Evolutionary conservation across 129 eudicot species (phyloP), one percentile per base, ranked within the genome.

Genomic region (Ambrosia artemisiifolia): DNA sequence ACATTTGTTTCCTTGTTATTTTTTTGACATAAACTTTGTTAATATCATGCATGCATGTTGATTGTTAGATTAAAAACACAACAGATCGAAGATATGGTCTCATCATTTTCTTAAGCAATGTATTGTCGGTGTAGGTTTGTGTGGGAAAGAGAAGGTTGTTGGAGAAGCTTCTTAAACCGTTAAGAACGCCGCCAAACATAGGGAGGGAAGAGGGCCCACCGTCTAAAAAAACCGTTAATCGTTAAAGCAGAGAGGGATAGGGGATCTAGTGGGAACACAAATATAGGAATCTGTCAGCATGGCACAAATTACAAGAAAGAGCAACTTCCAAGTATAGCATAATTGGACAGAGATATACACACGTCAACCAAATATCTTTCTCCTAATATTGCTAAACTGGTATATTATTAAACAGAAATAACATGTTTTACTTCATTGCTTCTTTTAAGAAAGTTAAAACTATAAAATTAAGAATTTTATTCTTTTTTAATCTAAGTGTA

Each of bases 251-350:
- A 24, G 28, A 24, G 47, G 44, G 12, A 64, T 11, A 66, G 71
- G 62, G 71, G 62, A 55, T 51, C 75, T 34, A 50, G 46, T 18
- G 40, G 40, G 55, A 69, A 69, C 68, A 63, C 6, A 63, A 75
- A 76, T 6, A 69, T 48, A 32, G 34, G 16, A 57, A 50, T 72
- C 32, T 77, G 80, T 78, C 68, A 67, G 84, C 32, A 80, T 75
- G 74, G 70, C 88, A 80, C 84, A 69, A 75, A 82, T 78, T 85
- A 84, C 91, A 73, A 84, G 86, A 78, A 86, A 86, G 82, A 71
- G 63, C 88, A 84, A 46, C 75, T 64, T 55, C 80, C 73, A 87
- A 87, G 91, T 56, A 87, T 90, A 40, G 89, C 43, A 87, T 85
- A 44, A 73, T 54, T 72, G 10, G 65, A 55, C 11, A 66, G 30